A percentile compares a stretch with the other conserved stretches of the same genome.
phyloP scores from a whole-genome alignment of 2,329 filamentous ascomycete genomes.

The Hymenoscyphus occultus region DNA sequence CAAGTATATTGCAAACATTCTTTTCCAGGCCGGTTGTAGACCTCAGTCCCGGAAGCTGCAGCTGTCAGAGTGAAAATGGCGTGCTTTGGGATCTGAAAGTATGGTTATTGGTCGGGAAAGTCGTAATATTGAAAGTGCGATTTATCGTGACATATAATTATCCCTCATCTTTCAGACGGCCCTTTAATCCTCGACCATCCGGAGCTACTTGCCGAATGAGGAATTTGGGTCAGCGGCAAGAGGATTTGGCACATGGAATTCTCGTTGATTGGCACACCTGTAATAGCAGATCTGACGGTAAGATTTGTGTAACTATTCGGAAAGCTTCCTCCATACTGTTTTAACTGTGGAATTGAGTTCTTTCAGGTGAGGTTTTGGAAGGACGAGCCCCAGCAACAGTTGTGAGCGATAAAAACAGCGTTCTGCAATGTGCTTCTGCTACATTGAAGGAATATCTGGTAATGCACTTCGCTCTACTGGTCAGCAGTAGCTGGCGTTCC shows the following conservation, averaged over 20 bases:
- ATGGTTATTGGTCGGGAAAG: not conserved
- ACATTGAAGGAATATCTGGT: not conserved
- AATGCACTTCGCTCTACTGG: too few relatives aligned
- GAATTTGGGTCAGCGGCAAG: not conserved
- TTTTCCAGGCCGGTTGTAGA: conserved; percentile 1
- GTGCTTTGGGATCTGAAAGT: not conserved
- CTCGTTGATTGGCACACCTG: conserved; percentile 3
- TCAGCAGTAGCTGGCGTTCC: not conserved
- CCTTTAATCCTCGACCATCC: not conserved
- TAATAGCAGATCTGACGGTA: not conserved
- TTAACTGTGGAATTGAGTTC: not conserved
- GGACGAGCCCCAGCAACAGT: not conserved
- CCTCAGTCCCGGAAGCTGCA: not conserved
- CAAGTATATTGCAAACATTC: not conserved
- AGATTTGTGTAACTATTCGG: conserved; percentile 4
- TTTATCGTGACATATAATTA: not conserved
- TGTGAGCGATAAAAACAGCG: not conserved
- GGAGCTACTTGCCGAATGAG: conserved; percentile 3
- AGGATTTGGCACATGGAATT: not conserved
- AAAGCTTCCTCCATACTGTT: not conserved
- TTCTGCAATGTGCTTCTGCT: not conserved
- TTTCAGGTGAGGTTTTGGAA: not conserved
- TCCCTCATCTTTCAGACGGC: not conserved
- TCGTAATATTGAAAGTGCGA: not conserved
- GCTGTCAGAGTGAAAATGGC: not conserved